These are phyloP conservation scores for Kentomonas sorsogonicus DNA, from an alignment of 208 protist species.

Conservation along the genomic window DNA sequence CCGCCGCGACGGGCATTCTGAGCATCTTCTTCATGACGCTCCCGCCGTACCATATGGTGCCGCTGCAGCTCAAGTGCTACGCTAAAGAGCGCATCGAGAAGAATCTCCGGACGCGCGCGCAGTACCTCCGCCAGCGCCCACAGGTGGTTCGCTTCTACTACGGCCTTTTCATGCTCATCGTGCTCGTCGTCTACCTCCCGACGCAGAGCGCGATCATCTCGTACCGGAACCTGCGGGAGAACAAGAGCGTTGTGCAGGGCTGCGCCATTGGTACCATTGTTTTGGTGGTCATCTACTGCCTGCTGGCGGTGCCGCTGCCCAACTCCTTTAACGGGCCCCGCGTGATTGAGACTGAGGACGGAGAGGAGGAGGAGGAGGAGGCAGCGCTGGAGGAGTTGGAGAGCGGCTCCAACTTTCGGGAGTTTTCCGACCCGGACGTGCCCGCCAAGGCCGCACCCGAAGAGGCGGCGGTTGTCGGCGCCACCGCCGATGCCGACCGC, in stretches of 20 bases:
- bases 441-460: too few species aligned
- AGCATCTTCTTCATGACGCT: conserved; percentile 33
- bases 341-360: background rate
- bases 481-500: too few species aligned
- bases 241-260: conserved; percentile 8
- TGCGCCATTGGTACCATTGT: conserved; percentile 38
- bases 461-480: too few species aligned
- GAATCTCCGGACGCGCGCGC: conserved; percentile 13
- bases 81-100: conserved; percentile 16
- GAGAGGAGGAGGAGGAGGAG: background rate
- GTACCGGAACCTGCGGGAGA: conserved; percentile 18
- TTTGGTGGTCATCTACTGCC: conserved; percentile 14
- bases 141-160: conserved; percentile 46
- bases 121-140: conserved; percentile 52
- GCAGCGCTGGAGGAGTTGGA: background rate
- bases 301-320: conserved; percentile 22
- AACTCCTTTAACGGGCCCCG: background rate
- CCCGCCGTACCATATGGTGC: conserved; percentile 56
- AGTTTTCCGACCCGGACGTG: too few species aligned
- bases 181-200: conserved; percentile 58
- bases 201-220: conserved; percentile 29
- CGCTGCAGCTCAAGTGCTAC: conserved; percentile 29
- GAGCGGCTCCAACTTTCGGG: background rate
- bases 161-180: conserved; percentile 34
- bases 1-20: conserved; percentile 17